A percentile compares a stretch with the other conserved stretches of the same genome.
Evolutionary conservation across 1,139 yeast genomes (phyloP).

Genomic region (Pichia inconspicua): DNA sequence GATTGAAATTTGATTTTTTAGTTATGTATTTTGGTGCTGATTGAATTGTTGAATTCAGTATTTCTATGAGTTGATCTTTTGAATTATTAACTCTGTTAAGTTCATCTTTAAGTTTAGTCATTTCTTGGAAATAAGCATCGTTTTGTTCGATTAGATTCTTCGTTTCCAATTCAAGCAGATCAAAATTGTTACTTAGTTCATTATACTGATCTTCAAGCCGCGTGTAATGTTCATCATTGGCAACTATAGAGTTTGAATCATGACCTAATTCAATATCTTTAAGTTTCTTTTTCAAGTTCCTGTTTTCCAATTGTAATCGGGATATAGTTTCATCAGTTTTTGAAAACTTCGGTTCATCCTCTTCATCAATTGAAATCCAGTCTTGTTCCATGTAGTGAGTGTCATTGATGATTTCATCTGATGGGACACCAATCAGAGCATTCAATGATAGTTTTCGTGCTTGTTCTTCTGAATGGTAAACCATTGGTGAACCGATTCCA

Average conservation of each 20-base stretch:
- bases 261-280: conserved; percentile 14
- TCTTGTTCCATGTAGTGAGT: conserved; percentile 6
- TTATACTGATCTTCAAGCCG: conserved; percentile 10
- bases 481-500: conserved; percentile 16
- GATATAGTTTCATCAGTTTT: not conserved
- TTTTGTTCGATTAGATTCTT: conserved; percentile 11
- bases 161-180: conserved; percentile 8
- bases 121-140: conserved; percentile 11
- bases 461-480: conserved; percentile 8
- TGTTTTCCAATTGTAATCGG: conserved; percentile 12
- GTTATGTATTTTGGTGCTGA: conserved; percentile 12
- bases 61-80: conserved; percentile 1
- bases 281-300: conserved; percentile 11
- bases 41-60: conserved; percentile 7
- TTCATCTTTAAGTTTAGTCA: conserved; percentile 8
- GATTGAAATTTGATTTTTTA: conserved; percentile 4
- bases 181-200: conserved; percentile 6
- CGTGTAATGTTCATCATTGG: conserved; percentile 7
- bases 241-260: conserved; percentile 10
- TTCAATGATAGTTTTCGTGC: conserved; percentile 12
- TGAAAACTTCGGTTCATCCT: not conserved
- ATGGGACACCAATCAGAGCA: conserved; percentile 10
- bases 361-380: conserved; percentile 13
- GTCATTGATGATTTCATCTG: not conserved
- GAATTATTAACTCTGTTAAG: conserved; percentile 16